Conservation (phyloP, 2,329 filamentous ascomycete genomes). For the Fusarium pseudograminearum region DNA sequence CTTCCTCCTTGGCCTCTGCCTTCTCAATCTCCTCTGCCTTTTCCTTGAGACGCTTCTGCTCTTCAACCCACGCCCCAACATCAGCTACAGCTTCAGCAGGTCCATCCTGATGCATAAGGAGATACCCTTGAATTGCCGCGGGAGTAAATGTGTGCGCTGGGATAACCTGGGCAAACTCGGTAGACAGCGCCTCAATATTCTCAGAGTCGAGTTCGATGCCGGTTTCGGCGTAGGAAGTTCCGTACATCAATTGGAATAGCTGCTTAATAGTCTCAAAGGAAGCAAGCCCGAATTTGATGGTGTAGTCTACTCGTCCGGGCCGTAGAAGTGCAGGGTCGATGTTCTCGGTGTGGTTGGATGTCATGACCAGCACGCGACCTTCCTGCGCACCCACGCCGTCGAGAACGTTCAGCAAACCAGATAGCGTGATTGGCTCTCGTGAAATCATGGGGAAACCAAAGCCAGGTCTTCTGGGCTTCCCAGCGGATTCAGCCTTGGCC, state of each 20-base stretch:
- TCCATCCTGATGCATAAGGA: slow-evolving; percentile 30
- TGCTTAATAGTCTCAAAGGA: slow-evolving; percentile 7
- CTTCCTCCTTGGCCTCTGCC: background rate
- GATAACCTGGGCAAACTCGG: slow-evolving; percentile 20
- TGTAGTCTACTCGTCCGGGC: slow-evolving; percentile 22
- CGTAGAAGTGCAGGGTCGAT: slow-evolving; percentile 26
- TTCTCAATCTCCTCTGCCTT: background rate
- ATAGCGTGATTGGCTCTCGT: slow-evolving; percentile 56
- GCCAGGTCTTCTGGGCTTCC: background rate
- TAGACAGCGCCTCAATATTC: slow-evolving; percentile 7
- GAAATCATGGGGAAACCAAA: background rate
- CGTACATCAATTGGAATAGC: slow-evolving; percentile 29
- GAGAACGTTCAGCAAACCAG: slow-evolving; percentile 74
- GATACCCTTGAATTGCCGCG: slow-evolving; percentile 36
- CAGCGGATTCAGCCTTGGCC: background rate
- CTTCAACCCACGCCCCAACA: slow-evolving; percentile 14
- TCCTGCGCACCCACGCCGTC: slow-evolving; percentile 76
- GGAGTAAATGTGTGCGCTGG: slow-evolving; percentile 31
- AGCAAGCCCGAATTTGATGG: slow-evolving; percentile 22
- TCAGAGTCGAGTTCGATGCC: background rate
- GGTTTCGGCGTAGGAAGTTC: background rate
- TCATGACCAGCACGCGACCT: slow-evolving; percentile 77
- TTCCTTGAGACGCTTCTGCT: slow-evolving; percentile 6
- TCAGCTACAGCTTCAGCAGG: slow-evolving; percentile 19
- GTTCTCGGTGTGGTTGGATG: slow-evolving; percentile 65